These are phyloP conservation scores for Aschersonia sp. DNA, from an alignment of 2,329 filamentous ascomycete genomes.

Conservation along the genomic window DNA sequence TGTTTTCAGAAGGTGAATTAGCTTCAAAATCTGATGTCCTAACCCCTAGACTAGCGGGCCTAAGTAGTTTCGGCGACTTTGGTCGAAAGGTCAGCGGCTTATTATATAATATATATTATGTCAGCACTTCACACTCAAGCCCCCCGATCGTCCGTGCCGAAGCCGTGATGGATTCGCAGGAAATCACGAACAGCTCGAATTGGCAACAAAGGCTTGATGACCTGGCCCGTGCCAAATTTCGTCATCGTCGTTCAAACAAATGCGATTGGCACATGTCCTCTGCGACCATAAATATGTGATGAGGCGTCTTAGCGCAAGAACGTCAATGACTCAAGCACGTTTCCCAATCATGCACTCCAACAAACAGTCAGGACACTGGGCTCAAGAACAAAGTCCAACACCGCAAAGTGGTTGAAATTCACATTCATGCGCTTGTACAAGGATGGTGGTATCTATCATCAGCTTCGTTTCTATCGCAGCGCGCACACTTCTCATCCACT, in stretches of 20 bases:
- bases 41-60: slow-evolving; percentile 11
- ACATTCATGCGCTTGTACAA: not conserved
- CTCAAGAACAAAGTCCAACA: not conserved
- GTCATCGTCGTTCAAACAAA: no score
- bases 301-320: no score
- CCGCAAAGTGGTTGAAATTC: not conserved
- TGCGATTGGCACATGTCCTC: no score
- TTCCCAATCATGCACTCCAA: no score
- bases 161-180: no score
- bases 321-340: no score
- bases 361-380: not conserved
- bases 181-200: no score
- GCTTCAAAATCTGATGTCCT: slow-evolving; percentile 10
- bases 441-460: not conserved
- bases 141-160: no score
- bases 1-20: slow-evolving; percentile 6
- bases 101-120: not conserved
- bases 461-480: not conserved
- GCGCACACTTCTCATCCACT: not conserved
- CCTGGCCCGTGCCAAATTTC: no score
- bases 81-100: not conserved
- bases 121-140: not conserved
- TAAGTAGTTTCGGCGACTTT: not conserved
- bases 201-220: no score
- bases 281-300: no score